phyloP scores from a whole-genome alignment of 2,329 filamentous ascomycete species.

The Magnaporthiopsis incrustans region DNA sequence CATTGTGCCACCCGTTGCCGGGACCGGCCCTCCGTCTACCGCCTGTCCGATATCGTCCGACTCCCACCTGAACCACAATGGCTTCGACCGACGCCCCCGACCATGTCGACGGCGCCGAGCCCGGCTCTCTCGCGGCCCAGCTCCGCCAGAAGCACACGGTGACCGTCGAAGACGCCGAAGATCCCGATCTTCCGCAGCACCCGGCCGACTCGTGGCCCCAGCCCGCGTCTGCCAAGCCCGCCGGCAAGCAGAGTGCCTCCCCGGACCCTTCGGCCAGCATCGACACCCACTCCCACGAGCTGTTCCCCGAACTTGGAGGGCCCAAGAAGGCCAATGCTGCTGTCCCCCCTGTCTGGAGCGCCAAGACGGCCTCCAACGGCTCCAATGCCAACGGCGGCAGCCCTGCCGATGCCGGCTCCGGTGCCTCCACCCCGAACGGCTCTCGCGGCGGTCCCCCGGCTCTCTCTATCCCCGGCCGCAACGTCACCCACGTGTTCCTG shows the following conservation, averaged over 20 bases:
- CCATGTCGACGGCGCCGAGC: conserved; percentile 27
- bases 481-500: conserved; percentile 68
- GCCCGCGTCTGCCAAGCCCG: conserved; percentile 52
- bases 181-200: conserved; percentile 54
- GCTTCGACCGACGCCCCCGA: conserved; percentile 17
- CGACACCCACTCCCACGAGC: conserved; percentile 81
- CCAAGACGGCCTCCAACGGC: conserved; percentile 49
- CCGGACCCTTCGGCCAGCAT: conserved; percentile 40
- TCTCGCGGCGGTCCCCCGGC: conserved; percentile 35
- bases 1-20: not conserved
- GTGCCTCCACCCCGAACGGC: conserved; percentile 50
- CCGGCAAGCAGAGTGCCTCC: conserved; percentile 60
- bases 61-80: conserved; percentile 12
- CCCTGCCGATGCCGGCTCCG: conserved; percentile 47
- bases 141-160: conserved; percentile 57
- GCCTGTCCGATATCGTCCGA: not conserved
- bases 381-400: conserved; percentile 44
- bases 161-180: conserved; percentile 78
- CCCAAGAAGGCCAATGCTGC: conserved; percentile 58
- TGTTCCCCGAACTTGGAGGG: conserved; percentile 84
- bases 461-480: conserved; percentile 74
- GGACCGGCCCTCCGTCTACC: not conserved
- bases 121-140: conserved; percentile 46
- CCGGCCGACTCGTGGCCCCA: conserved; percentile 38
- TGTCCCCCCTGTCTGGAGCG: conserved; percentile 69